These are phyloP conservation scores for Hemileccinum impolitum DNA, from an alignment of 768 basidiomycete species.

Conservation along the genomic window DNA sequence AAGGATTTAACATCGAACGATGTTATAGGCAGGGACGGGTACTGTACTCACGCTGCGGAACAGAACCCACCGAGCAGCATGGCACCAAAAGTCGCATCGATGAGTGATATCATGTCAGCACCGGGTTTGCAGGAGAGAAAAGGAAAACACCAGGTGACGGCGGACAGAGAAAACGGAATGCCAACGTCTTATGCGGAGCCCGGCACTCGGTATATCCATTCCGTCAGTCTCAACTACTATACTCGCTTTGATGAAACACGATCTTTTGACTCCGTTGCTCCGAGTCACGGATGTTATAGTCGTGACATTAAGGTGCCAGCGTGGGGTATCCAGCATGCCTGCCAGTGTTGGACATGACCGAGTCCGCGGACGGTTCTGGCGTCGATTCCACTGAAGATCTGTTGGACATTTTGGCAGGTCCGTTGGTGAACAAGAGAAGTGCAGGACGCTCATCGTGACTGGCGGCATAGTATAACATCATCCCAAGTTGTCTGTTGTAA, in stretches of 20 bases:
- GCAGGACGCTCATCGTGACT: too few species aligned
- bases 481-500: too few species aligned
- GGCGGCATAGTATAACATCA: too few species aligned
- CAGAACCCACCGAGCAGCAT: slow-evolving; percentile 29
- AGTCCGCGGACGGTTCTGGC: too few species aligned
- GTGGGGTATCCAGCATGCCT: too few species aligned
- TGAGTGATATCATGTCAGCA: slow-evolving; percentile 7
- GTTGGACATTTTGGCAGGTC: too few species aligned
- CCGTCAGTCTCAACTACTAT: not conserved
- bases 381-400: too few species aligned
- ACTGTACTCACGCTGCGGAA: slow-evolving; percentile 25
- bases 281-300: not conserved
- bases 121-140: not conserved
- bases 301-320: not conserved
- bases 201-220: not conserved
- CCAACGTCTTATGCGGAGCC: not conserved
- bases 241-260: not conserved
- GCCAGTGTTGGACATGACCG: too few species aligned
- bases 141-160: not conserved
- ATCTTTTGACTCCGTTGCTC: not conserved
- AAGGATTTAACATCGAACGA: not conserved
- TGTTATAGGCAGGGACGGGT: not conserved
- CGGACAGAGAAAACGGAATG: not conserved
- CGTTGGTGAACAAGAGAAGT: too few species aligned
- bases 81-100: slow-evolving; percentile 26